phyloP scores from a whole-genome alignment of 768 basidiomycete species.

The Clitopilus passeckerianus region DNA sequence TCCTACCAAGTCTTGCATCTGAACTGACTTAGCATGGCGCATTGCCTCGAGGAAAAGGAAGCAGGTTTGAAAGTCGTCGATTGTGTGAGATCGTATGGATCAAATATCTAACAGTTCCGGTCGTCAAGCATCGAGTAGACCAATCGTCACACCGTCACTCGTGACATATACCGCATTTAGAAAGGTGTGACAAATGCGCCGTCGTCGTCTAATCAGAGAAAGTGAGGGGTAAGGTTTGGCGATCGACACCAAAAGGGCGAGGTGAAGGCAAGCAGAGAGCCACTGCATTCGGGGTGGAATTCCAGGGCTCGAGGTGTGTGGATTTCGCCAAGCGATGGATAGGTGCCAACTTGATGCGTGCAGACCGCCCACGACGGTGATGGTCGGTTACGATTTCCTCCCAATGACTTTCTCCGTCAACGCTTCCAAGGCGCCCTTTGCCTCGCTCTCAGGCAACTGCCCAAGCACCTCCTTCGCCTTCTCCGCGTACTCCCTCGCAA shows the following conservation, averaged over 20 bases:
- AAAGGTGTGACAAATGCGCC: neutral
- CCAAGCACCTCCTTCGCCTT: constrained; percentile 73
- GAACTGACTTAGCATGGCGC: neutral
- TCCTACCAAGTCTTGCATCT: too few species aligned
- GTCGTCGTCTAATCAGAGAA: neutral
- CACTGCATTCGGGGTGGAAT: neutral
- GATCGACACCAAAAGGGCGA: too few species aligned
- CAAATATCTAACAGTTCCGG: constrained; percentile 1
- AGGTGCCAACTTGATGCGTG: neutral
- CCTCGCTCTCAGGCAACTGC: constrained; percentile 78
- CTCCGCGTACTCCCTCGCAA: constrained; percentile 74
- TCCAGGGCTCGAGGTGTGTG: neutral
- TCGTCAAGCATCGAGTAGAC: neutral
- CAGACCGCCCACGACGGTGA: neutral
- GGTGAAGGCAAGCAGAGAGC: neutral
- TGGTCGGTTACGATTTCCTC: constrained; percentile 26
- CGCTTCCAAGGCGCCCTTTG: constrained; percentile 68
- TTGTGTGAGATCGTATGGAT: constrained; percentile 1
- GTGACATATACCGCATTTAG: neutral
- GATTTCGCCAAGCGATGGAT: neutral
- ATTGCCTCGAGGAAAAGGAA: neutral
- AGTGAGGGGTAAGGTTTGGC: too few species aligned
- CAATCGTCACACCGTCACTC: neutral
- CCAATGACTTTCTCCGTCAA: constrained; percentile 74
- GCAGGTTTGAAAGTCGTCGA: neutral